A percentile compares a stretch with the other conserved stretches of the same genome.
Evolutionary conservation across 352 stramenopile species (phyloP).

Genomic region (Phytopythium litorale): DNA sequence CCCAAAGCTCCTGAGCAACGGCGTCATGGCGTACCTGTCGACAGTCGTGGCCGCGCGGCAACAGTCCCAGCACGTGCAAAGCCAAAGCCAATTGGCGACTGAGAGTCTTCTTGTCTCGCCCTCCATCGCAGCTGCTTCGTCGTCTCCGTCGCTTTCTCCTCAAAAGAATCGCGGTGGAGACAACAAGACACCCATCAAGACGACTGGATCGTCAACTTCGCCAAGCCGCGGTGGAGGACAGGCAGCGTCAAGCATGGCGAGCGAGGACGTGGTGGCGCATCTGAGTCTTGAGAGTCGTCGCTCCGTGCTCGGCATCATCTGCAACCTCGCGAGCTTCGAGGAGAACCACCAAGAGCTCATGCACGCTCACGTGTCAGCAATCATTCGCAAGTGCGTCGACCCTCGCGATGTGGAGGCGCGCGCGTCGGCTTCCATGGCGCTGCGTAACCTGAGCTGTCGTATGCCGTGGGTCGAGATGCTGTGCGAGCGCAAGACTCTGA

Average conservation of each 20-base stretch:
- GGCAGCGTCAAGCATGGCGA: neutral
- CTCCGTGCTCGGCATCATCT: slow-evolving; percentile 65
- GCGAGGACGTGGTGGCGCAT: slow-evolving; percentile 4
- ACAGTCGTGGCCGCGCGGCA: slow-evolving; percentile 25
- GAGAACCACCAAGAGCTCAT: slow-evolving; percentile 83
- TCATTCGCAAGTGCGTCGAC: slow-evolving; percentile 72
- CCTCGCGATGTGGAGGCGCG: slow-evolving; percentile 54
- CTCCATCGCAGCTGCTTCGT: neutral
- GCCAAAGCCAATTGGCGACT: neutral
- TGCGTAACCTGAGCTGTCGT: slow-evolving; percentile 69
- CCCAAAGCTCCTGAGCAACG: slow-evolving; percentile 62
- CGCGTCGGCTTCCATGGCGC: slow-evolving; percentile 62
- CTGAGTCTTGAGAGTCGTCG: slow-evolving; percentile 35
- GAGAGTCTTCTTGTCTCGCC: neutral
- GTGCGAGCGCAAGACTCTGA: slow-evolving; percentile 64
- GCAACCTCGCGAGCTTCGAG: slow-evolving; percentile 71
- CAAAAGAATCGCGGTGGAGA: neutral
- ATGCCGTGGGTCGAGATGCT: slow-evolving; percentile 80
- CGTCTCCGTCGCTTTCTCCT: neutral
- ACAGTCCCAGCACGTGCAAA: neutral
- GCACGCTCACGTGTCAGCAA: slow-evolving; percentile 57
- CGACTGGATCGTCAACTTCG: neutral
- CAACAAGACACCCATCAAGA: neutral
- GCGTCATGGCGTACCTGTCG: slow-evolving; percentile 64
- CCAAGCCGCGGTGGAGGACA: neutral